Percentiles rank a stretch among this genome's conserved stretches.
Evolutionary conservation across 2,329 filamentous ascomycete species (phyloP).

Genomic region (Xylariaceae sp.): DNA sequence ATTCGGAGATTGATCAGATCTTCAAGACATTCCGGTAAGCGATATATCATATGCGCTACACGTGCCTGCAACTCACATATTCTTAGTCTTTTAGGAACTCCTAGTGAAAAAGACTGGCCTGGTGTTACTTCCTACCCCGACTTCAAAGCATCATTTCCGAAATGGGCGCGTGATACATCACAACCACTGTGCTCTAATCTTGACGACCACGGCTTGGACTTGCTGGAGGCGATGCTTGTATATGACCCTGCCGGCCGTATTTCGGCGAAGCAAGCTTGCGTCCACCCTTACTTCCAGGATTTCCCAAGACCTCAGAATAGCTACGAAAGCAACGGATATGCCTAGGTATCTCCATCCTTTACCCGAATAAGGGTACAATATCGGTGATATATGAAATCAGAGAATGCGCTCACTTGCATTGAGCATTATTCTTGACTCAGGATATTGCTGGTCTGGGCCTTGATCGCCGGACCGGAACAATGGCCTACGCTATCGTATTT

Average conservation of each 20-base stretch:
- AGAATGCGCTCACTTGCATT: constrained; percentile 25
- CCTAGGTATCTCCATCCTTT: constrained; percentile 12
- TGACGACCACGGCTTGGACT: constrained; percentile 72
- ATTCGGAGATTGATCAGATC: constrained; percentile 92
- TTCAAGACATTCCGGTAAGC: constrained; percentile 90
- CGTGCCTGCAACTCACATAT: constrained; percentile 9
- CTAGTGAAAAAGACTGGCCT: constrained; percentile 81
- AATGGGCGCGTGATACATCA: constrained; percentile 78
- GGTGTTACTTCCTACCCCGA: constrained; percentile 94
- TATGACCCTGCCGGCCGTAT: constrained; percentile 88
- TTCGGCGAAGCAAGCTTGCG: constrained; percentile 85
- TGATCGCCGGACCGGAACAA: constrained; percentile 11
- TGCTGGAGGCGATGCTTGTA: constrained; percentile 74
- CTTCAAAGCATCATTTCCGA: constrained; percentile 90
- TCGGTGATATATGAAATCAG: constrained; percentile 22
- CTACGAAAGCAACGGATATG: constrained; percentile 33
- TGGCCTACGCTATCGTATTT: constrained; percentile 17
- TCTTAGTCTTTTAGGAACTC: constrained; percentile 76
- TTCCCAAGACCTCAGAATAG: constrained; percentile 31
- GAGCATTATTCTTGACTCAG: constrained; percentile 35
- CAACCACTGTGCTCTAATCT: constrained; percentile 72
- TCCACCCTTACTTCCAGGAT: constrained; percentile 79
- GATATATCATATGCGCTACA: not conserved
- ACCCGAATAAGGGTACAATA: constrained; percentile 7
- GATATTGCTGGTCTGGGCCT: constrained; percentile 32